Conservation (phyloP, 1,284 basidiomycete genomes). For the Microbotryum saponariae region DNA sequence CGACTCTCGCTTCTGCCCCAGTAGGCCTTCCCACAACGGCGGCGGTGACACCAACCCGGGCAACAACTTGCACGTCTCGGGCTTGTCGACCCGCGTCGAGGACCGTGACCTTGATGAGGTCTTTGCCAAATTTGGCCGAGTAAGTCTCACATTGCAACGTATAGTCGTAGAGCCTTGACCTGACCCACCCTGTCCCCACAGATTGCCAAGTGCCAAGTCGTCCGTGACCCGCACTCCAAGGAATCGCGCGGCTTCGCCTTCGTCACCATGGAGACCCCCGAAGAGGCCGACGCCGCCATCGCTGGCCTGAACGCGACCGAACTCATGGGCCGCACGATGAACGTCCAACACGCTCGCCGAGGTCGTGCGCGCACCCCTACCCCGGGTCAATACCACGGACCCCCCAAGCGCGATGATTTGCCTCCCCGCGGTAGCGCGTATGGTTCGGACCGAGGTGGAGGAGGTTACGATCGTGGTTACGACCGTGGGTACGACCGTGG, state of each 20-base stretch:
- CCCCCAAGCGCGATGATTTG: slow-evolving; percentile 53
- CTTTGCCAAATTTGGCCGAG: slow-evolving; percentile 82
- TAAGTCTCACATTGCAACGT: slow-evolving; percentile 45
- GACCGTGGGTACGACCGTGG: slow-evolving; percentile 40
- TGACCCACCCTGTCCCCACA: slow-evolving; percentile 25
- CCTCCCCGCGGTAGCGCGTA: slow-evolving; percentile 33
- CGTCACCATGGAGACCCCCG: slow-evolving; percentile 81
- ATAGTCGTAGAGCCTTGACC: neutral
- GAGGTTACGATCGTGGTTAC: slow-evolving; percentile 40
- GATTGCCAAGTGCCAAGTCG: slow-evolving; percentile 70
- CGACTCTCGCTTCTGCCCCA: neutral
- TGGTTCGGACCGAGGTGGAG: slow-evolving; percentile 43
- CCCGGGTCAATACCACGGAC: slow-evolving; percentile 87
- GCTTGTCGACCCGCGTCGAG: slow-evolving; percentile 69
- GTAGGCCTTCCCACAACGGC: neutral
- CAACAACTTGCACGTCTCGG: slow-evolving; percentile 93
- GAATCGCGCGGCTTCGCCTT: slow-evolving; percentile 97
- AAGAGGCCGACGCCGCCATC: slow-evolving; percentile 85
- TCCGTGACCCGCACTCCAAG: slow-evolving; percentile 93
- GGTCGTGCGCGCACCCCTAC: slow-evolving; percentile 91
- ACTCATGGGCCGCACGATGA: slow-evolving; percentile 74
- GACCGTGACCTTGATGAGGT: slow-evolving; percentile 77
- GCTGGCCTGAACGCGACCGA: slow-evolving; percentile 73
- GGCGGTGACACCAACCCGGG: slow-evolving; percentile 59
- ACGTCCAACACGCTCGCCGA: slow-evolving; percentile 86